phyloP scores from a whole-genome alignment of 768 basidiomycete species.

The Suillus fuscotomentosus region DNA sequence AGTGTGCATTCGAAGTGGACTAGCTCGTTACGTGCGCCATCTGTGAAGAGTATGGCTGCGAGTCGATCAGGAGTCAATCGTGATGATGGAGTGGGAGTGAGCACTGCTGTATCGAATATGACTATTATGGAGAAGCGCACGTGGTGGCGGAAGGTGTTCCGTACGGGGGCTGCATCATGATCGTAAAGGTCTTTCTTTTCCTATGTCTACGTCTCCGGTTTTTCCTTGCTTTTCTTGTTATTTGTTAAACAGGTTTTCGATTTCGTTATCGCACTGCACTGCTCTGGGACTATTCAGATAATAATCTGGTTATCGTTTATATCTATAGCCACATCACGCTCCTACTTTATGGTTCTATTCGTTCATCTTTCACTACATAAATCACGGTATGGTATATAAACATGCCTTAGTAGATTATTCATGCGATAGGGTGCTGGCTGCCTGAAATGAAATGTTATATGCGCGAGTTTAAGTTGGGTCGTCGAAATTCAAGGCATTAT shows the following conservation, averaged over 20 bases:
- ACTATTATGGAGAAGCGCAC: conserved; percentile 18
- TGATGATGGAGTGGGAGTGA: background rate
- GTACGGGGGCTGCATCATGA: background rate
- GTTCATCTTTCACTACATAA: background rate
- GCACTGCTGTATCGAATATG: conserved; percentile 1
- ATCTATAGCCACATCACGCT: background rate
- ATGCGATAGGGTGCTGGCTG: background rate
- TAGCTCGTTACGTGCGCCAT: conserved; percentile 6
- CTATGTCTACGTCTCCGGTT: background rate
- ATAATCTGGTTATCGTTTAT: background rate
- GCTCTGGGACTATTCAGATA: background rate
- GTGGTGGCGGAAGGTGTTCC: conserved; percentile 33
- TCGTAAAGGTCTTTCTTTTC: background rate
- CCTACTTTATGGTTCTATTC: background rate
- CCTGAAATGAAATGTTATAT: background rate
- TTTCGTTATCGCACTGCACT: background rate
- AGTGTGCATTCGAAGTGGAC: conserved; percentile 27
- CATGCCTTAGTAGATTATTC: background rate
- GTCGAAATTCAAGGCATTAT: background rate
- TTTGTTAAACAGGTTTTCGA: background rate
- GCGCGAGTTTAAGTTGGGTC: background rate
- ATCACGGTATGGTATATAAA: background rate
- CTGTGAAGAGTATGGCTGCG: conserved; percentile 19
- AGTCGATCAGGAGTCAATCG: conserved; percentile 5
- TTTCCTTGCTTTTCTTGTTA: conserved; percentile 5